phyloP scores from a whole-genome alignment of 148 eudicot species.

The Chenopodium suecicum region DNA sequence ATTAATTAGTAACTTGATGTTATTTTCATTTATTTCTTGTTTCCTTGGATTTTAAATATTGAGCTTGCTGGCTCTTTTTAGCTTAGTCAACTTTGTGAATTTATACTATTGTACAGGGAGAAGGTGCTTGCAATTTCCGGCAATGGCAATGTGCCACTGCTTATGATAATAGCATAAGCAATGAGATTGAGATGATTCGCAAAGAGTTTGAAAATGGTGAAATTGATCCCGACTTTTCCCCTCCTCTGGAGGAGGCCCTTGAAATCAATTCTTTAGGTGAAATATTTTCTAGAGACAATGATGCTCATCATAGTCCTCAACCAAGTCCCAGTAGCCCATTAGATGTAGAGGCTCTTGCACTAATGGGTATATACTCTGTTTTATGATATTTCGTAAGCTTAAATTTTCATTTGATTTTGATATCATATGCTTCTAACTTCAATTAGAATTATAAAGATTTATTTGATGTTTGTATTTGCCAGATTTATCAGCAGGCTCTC shows the following conservation, averaged over 20 bases:
- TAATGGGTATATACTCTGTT: background rate
- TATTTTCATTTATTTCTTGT: background rate
- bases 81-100: background rate
- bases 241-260: background rate
- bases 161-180: background rate
- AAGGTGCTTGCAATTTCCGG: constrained; percentile 20
- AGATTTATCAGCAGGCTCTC: background rate
- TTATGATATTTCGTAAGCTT: background rate
- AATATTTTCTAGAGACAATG: background rate
- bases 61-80: background rate
- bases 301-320: background rate
- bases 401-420: too few species aligned
- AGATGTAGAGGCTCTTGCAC: background rate
- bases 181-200: background rate
- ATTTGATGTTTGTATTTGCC: background rate
- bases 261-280: constrained; percentile 7
- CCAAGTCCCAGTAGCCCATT: background rate
- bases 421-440: background rate
- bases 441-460: background rate
- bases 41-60: background rate
- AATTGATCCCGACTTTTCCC: background rate
- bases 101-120: background rate
- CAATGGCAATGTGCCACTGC: constrained; percentile 11
- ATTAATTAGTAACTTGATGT: background rate
- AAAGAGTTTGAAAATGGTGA: constrained; percentile 11